A percentile compares a stretch with the other conserved stretches of the same genome.
phyloP scores from a whole-genome alignment of 495 filamentous ascomycete genomes.

The Tuber umbilicatum region DNA sequence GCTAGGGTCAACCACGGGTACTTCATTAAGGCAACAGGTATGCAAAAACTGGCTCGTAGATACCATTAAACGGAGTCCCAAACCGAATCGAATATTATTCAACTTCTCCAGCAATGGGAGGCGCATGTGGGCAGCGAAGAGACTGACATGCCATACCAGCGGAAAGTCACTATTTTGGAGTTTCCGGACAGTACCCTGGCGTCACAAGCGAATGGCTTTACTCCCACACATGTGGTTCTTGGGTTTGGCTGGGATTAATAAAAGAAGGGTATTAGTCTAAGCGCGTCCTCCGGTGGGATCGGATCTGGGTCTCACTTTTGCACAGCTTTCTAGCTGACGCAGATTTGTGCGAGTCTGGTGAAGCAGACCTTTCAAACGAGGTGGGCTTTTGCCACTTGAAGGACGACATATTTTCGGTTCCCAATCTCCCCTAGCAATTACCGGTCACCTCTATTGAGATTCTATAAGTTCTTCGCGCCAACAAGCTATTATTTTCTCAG shows the following conservation, averaged over 20 bases:
- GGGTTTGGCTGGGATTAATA: conserved; percentile 70
- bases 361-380: conserved; percentile 39
- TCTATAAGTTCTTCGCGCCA: conserved; percentile 66
- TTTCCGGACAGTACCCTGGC: conserved; percentile 73
- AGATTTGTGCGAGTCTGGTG: conserved; percentile 54
- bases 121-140: conserved; percentile 26
- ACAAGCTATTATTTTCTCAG: conserved; percentile 65
- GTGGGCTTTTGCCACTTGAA: conserved; percentile 50
- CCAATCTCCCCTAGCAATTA: conserved; percentile 74
- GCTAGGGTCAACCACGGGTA: conserved; percentile 55
- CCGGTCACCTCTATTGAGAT: conserved; percentile 69
- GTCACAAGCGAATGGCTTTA: conserved; percentile 63
- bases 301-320: conserved; percentile 63
- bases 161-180: conserved; percentile 70
- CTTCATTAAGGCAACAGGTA: conserved; percentile 35
- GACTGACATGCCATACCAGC: conserved; percentile 51
- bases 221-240: conserved; percentile 80
- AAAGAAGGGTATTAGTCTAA: conserved; percentile 35
- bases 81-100: conserved; percentile 39
- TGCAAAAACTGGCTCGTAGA: conserved; percentile 36
- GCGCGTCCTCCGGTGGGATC: conserved; percentile 36
- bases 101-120: conserved; percentile 41
- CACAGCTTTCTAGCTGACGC: conserved; percentile 67
- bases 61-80: conserved; percentile 33
- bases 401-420: conserved; percentile 64